Conservation (phyloP, 257 asterid species). For the Solanum chmielewskii region DNA sequence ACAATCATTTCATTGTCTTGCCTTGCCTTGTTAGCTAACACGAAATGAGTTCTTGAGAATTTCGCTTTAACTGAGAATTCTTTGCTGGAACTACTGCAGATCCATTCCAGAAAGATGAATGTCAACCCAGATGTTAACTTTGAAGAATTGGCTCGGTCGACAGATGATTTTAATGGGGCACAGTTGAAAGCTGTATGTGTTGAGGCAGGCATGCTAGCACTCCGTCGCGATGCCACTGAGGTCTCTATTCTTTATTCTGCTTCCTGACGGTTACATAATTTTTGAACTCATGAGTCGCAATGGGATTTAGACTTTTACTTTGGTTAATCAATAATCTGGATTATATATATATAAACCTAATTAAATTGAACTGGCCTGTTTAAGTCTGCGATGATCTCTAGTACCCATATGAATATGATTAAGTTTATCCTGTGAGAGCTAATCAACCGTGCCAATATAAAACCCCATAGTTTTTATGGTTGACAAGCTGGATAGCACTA, state of each 20-base stretch:
- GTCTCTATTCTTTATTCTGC: slow-evolving; percentile 19
- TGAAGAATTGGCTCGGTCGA: slow-evolving; percentile 97
- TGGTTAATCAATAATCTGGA: not conserved
- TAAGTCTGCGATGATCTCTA: not conserved
- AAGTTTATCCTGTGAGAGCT: not conserved
- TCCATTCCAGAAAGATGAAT: slow-evolving; percentile 95
- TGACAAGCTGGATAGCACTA: not conserved
- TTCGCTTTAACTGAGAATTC: not conserved
- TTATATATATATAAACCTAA: not conserved
- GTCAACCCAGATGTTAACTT: slow-evolving; percentile 94
- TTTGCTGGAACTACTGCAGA: slow-evolving; percentile 24
- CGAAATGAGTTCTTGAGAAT: not conserved
- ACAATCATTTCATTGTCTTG: not conserved
- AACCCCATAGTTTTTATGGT: not conserved
- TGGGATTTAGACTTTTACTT: not conserved
- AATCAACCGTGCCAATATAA: not conserved
- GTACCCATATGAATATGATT: not conserved
- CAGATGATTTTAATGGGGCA: slow-evolving; percentile 96
- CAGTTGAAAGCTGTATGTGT: slow-evolving; percentile 96
- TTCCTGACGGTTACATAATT: not conserved
- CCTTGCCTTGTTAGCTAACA: not conserved
- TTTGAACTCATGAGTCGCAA: not conserved
- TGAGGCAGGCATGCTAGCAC: slow-evolving; percentile 97
- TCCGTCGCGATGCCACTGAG: slow-evolving; percentile 97
- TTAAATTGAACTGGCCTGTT: not conserved